Conservation (phyloP, 805 yeast species). For the Yarrowia deformans region DNA sequence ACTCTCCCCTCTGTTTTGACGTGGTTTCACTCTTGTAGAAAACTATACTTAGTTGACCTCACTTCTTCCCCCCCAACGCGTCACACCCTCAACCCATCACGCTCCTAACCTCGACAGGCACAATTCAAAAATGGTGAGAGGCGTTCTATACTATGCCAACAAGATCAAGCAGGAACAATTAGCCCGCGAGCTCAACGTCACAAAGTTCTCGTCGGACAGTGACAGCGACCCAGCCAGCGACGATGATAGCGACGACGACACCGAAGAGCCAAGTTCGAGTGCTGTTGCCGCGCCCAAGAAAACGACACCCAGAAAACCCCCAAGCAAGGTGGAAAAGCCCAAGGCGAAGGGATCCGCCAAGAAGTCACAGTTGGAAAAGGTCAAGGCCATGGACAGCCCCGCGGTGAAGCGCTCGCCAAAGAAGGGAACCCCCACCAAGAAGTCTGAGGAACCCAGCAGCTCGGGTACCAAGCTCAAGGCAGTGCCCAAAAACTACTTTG, state of each 20-base stretch:
- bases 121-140: neutral
- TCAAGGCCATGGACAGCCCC: too few relatives aligned
- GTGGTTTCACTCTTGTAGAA: neutral
- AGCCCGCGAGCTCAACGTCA: neutral
- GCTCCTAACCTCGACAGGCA: neutral
- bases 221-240: neutral
- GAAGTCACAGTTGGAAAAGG: too few relatives aligned
- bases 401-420: neutral
- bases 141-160: too few relatives aligned
- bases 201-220: slow-evolving; percentile 9
- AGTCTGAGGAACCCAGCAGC: neutral
- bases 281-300: neutral
- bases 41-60: neutral
- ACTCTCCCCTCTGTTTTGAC: neutral
- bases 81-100: neutral
- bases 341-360: neutral
- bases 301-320: too few relatives aligned
- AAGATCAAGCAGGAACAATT: slow-evolving; percentile 2
- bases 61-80: slow-evolving; percentile 1
- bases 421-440: neutral
- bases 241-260: neutral
- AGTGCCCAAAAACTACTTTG: neutral
- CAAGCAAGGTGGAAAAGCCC: neutral
- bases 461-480: neutral
- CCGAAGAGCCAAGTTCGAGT: too few relatives aligned